Conservation (phyloP, 2,329 filamentous ascomycete species). For the Meredithiella fracta region DNA sequence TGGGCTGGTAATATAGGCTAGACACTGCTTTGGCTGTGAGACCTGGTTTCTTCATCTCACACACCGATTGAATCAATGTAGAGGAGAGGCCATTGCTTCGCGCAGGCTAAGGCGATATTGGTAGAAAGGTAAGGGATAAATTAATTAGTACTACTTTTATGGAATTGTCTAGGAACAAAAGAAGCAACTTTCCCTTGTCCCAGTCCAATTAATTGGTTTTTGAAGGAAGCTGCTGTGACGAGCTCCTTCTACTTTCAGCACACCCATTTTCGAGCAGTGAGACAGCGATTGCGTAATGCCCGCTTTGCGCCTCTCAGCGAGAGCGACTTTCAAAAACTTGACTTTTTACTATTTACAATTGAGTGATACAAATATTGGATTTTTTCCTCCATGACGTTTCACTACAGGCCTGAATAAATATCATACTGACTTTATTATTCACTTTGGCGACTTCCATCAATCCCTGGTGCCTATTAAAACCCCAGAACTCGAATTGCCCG, state of each 20-base stretch:
- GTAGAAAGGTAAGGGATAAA: not conserved
- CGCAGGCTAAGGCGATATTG: not conserved
- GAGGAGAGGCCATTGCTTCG: not conserved
- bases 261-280: not conserved
- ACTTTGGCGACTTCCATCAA: not conserved
- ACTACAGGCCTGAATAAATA: not conserved
- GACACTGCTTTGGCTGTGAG: not conserved
- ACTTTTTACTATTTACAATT: not conserved
- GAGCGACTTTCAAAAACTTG: not conserved
- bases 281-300: not conserved
- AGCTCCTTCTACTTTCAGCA: not conserved
- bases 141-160: not conserved
- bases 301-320: not conserved
- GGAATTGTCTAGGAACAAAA: not conserved
- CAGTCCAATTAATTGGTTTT: not conserved
- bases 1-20: not conserved
- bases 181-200: not conserved
- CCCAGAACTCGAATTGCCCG: constrained; percentile 3
- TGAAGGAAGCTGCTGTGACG: not conserved
- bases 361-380: not conserved
- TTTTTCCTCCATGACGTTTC: not conserved
- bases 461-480: constrained; percentile 5
- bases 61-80: not conserved
- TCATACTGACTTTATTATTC: not conserved
- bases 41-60: not conserved